Percentiles rank a stretch among this genome's conserved stretches.
These are phyloP conservation scores for Aristolochia californica DNA, from an alignment of 164 flowering plant species.

Conservation along the genomic window DNA sequence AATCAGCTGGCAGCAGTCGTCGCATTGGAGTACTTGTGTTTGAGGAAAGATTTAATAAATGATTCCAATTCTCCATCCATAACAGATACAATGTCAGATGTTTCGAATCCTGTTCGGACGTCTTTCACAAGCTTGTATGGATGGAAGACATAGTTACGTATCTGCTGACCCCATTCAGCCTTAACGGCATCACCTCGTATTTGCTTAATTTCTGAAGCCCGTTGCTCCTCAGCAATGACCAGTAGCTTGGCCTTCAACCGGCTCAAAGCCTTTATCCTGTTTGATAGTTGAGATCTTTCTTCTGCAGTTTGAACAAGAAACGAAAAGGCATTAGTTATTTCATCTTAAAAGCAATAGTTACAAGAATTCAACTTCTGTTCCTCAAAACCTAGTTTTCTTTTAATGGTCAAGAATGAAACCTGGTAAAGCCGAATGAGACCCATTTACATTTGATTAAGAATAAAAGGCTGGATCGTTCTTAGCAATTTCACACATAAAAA, in stretches of 20 bases:
- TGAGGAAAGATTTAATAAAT: constrained; percentile 81
- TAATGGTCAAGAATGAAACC: too few relatives aligned
- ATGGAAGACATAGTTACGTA: constrained; percentile 91
- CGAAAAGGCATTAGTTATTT: neutral
- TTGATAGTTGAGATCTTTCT: constrained; percentile 79
- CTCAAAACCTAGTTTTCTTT: neutral
- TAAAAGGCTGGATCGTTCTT: too few relatives aligned
- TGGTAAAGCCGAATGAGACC: too few relatives aligned
- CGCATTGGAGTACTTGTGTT: constrained; percentile 42
- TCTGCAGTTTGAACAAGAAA: constrained; percentile 37
- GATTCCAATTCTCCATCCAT: constrained; percentile 96
- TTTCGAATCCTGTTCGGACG: constrained; percentile 71
- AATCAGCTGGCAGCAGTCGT: constrained; percentile 13
- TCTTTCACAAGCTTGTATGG: constrained; percentile 98
- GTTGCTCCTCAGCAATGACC: constrained; percentile 89
- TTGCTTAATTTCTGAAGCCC: constrained; percentile 92
- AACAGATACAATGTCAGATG: constrained; percentile 73
- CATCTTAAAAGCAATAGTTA: neutral
- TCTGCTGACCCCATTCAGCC: constrained; percentile 99
- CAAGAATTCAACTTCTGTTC: neutral
- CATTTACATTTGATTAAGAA: too few relatives aligned
- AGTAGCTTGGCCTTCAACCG: constrained; percentile 87
- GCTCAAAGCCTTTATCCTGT: constrained; percentile 80
- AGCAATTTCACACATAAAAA: too few relatives aligned
- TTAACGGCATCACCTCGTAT: constrained; percentile 89